Evolutionary conservation across 305 asterid species (phyloP).

Genomic region (Lippia alba): DNA sequence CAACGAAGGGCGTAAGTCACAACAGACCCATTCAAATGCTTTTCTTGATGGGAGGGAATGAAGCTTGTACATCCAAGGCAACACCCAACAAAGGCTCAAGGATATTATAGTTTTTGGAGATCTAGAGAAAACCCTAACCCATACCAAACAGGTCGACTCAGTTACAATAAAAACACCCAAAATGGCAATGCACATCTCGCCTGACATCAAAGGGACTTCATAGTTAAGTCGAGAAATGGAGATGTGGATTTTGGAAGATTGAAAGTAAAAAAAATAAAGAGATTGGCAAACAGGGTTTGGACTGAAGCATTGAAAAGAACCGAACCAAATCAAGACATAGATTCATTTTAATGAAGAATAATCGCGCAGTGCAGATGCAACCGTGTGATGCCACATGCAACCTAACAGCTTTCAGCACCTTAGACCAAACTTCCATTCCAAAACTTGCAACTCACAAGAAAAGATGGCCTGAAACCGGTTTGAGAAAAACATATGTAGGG

Average conservation of each 20-base stretch:
- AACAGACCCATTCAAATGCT: neutral
- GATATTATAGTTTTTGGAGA: neutral
- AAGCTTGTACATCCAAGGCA: constrained; percentile 23
- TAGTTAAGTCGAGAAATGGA: neutral
- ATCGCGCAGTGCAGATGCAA: constrained; percentile 12
- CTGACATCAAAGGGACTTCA: neutral
- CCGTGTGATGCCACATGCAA: constrained; percentile 9
- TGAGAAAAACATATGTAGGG: constrained; percentile 21
- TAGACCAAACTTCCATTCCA: constrained; percentile 15
- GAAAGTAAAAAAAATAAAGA: neutral
- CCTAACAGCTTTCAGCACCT: constrained; percentile 16
- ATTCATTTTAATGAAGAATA: neutral
- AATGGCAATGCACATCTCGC: neutral
- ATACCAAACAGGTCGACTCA: neutral
- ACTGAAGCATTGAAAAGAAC: neutral
- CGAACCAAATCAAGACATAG: neutral
- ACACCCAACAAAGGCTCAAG: neutral
- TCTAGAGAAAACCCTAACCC: neutral
- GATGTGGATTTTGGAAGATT: neutral
- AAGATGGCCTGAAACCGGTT: constrained; percentile 7
- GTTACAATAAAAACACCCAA: neutral
- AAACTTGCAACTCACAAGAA: constrained; percentile 19
- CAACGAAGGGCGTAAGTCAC: neutral
- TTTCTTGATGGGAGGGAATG: neutral
- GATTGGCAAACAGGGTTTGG: neutral